Conservation (phyloP, 768 basidiomycete genomes). For the Xerocomus brunneocitrinus region DNA sequence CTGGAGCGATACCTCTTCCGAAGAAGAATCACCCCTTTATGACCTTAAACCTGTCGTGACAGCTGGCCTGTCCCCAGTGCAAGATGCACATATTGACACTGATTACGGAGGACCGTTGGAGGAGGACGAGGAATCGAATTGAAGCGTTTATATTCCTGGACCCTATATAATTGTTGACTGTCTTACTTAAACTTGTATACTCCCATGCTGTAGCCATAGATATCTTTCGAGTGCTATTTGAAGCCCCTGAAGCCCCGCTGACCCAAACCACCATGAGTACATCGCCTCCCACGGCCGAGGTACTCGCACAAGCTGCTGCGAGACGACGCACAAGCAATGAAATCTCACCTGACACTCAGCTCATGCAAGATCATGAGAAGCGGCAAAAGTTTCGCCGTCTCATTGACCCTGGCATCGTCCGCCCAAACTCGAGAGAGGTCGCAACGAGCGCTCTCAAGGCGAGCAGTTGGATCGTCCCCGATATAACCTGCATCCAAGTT, state of each 20-base stretch:
- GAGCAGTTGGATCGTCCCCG: constrained; percentile 2
- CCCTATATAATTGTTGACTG: too few relatives aligned
- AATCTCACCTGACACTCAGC: constrained; percentile 7
- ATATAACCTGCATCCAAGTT: neutral
- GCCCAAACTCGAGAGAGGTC: constrained; percentile 61
- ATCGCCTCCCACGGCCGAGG: constrained; percentile 14
- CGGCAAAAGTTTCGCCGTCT: constrained; percentile 71
- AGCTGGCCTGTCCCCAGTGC: constrained; percentile 7
- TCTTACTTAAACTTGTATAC: neutral
- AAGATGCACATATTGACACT: constrained; percentile 11
- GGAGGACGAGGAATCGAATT: constrained; percentile 22
- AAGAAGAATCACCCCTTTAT: constrained; percentile 30
- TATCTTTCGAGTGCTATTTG: neutral
- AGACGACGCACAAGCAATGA: constrained; percentile 15
- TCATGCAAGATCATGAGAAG: constrained; percentile 52
- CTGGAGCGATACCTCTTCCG: constrained; percentile 62
- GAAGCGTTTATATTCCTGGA: neutral
- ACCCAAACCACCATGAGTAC: constrained; percentile 10
- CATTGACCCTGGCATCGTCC: constrained; percentile 72
- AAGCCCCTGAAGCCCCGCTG: constrained; percentile 16
- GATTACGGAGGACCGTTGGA: constrained; percentile 18
- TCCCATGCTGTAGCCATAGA: neutral
- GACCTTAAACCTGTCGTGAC: constrained; percentile 9
- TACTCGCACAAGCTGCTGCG: constrained; percentile 28
- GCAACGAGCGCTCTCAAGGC: constrained; percentile 65